phyloP scores from a whole-genome alignment of 257 asterid species.

The Primulina huaijiensis region DNA sequence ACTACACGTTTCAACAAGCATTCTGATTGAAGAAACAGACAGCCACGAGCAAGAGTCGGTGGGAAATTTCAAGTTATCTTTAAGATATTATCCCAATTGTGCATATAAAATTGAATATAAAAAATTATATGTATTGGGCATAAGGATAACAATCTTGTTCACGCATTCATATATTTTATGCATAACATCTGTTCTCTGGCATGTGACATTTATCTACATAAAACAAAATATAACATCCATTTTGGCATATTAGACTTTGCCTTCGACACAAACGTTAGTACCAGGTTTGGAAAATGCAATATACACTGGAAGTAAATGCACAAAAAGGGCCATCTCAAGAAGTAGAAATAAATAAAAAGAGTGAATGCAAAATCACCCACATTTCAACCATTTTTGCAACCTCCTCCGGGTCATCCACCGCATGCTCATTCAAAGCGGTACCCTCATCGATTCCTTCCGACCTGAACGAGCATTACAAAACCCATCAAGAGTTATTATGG shows the following conservation, averaged over 20 bases:
- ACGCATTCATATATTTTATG: too few relatives aligned
- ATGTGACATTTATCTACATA: too few relatives aligned
- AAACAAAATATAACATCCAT: too few relatives aligned
- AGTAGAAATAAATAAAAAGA: background rate
- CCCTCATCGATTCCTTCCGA: conserved; percentile 56
- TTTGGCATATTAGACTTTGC: too few relatives aligned
- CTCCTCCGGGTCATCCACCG: conserved; percentile 85
- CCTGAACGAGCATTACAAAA: conserved; percentile 41
- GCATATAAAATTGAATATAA: too few relatives aligned
- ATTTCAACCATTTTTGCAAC: conserved; percentile 79
- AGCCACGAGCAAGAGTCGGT: too few relatives aligned
- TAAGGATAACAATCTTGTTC: too few relatives aligned
- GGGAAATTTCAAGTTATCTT: too few relatives aligned
- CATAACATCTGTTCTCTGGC: too few relatives aligned
- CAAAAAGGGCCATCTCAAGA: conserved; percentile 21
- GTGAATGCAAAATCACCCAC: conserved; percentile 44
- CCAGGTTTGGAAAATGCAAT: background rate
- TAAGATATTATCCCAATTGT: too few relatives aligned
- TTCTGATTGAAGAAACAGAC: background rate
- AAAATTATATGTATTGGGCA: too few relatives aligned
- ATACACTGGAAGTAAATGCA: conserved; percentile 17
- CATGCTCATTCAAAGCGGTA: conserved; percentile 52
- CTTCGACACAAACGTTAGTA: too few relatives aligned
- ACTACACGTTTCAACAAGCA: conserved; percentile 8
- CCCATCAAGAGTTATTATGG: conserved; percentile 20